phyloP scores from a whole-genome alignment of 441 rosid genomes.

The Brassica hybrid region DNA sequence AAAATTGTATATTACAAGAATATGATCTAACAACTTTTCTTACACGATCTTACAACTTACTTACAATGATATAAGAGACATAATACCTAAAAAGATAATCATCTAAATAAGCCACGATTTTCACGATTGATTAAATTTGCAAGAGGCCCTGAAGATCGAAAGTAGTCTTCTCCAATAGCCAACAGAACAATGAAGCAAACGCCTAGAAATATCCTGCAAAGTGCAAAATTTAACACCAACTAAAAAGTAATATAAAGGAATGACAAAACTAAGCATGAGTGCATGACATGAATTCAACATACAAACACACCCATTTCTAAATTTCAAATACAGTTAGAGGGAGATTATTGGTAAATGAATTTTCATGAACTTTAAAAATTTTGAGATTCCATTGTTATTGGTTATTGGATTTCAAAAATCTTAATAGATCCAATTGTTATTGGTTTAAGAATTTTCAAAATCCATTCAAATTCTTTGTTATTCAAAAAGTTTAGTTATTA shows the following conservation, averaged over 20 bases:
- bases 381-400: too few relatives aligned
- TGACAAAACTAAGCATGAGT: neutral
- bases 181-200: neutral
- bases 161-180: neutral
- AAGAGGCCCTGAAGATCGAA: neutral
- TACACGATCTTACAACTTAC: too few relatives aligned
- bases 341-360: too few relatives aligned
- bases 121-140: neutral
- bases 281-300: neutral
- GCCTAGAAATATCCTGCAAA: neutral
- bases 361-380: too few relatives aligned
- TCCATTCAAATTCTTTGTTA: too few relatives aligned
- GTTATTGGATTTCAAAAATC: too few relatives aligned
- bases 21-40: neutral
- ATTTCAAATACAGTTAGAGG: neutral
- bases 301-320: neutral
- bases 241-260: neutral
- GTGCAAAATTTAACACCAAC: neutral
- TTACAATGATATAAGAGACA: neutral
- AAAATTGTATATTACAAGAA: neutral
- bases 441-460: too few relatives aligned
- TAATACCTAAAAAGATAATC: neutral
- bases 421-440: too few relatives aligned
- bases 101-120: neutral
- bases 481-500: too few relatives aligned